Evolutionary conservation across 2,329 filamentous ascomycete species (phyloP).

Genomic region (Chrysosporium queenslandicum): DNA sequence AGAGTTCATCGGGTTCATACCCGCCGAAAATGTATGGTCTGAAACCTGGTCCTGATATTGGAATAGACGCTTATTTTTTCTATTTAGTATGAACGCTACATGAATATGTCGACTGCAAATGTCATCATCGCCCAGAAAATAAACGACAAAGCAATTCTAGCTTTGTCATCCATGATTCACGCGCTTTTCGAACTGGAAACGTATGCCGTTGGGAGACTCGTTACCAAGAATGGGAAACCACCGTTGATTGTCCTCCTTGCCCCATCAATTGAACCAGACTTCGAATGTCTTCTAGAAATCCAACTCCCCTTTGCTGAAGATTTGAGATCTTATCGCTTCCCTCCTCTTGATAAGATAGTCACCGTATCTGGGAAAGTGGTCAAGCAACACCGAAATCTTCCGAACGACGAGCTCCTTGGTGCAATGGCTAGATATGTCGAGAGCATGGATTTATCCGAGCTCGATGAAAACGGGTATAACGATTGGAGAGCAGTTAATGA

Average conservation of each 20-base stretch:
- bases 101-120: constrained; percentile 72
- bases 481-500: not conserved
- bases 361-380: constrained; percentile 76
- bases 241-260: constrained; percentile 69
- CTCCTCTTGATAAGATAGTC: constrained; percentile 74
- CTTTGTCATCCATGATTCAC: constrained; percentile 80
- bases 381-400: constrained; percentile 73
- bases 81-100: constrained; percentile 64
- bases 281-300: constrained; percentile 80
- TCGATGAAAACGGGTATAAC: constrained; percentile 62
- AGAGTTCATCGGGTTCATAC: constrained; percentile 79
- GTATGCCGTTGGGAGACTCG: constrained; percentile 76
- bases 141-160: constrained; percentile 73
- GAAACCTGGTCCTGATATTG: constrained; percentile 3
- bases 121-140: constrained; percentile 66
- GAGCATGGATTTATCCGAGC: constrained; percentile 71
- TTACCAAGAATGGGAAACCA: constrained; percentile 70
- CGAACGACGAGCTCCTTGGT: constrained; percentile 59
- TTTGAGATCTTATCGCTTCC: constrained; percentile 79
- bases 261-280: constrained; percentile 65
- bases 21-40: constrained; percentile 52
- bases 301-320: constrained; percentile 92
- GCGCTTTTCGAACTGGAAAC: constrained; percentile 75
- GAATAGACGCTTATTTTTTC: not conserved
- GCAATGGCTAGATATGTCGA: constrained; percentile 91